These are phyloP conservation scores for Panellus pusillus DNA, from an alignment of 768 basidiomycete genomes.

Conservation along the genomic window DNA sequence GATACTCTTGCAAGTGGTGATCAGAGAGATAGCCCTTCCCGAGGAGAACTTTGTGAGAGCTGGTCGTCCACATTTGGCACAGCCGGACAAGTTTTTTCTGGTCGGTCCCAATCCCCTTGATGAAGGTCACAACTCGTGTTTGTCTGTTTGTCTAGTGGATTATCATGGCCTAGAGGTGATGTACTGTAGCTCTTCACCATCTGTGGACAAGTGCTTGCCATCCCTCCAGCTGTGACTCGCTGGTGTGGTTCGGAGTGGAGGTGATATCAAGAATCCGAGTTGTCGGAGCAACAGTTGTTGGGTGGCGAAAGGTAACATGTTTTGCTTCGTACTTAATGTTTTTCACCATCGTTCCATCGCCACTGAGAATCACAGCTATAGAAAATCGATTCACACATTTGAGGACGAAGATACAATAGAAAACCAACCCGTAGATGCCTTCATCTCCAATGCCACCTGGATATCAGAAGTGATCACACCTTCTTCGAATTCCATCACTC, in stretches of 20 bases:
- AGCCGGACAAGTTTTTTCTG: conserved; percentile 23
- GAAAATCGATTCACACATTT: background rate
- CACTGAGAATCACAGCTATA: conserved; percentile 20
- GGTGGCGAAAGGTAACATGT: conserved; percentile 3
- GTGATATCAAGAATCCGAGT: conserved; percentile 10
- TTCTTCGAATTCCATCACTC: no score
- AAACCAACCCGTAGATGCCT: no score
- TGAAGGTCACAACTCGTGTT: conserved; percentile 9
- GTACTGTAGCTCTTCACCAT: background rate
- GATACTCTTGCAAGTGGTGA: background rate
- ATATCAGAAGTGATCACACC: no score
- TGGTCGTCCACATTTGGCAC: no score
- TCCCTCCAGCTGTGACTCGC: conserved; percentile 23
- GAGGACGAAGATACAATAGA: no score
- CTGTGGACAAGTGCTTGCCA: no score
- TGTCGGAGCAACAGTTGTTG: background rate
- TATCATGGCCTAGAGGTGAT: background rate
- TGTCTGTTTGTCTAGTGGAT: background rate
- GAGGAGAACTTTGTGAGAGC: background rate
- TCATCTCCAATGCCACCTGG: no score
- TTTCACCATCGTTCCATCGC: conserved; percentile 25
- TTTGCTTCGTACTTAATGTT: conserved; percentile 21
- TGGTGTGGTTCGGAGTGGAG: conserved; percentile 24
- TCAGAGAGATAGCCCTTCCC: conserved; percentile 2
- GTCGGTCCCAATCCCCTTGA: conserved; percentile 23